Evolutionary conservation across 169 alveolate species (phyloP).

Genomic region (Amoebophrya sp.): DNA sequence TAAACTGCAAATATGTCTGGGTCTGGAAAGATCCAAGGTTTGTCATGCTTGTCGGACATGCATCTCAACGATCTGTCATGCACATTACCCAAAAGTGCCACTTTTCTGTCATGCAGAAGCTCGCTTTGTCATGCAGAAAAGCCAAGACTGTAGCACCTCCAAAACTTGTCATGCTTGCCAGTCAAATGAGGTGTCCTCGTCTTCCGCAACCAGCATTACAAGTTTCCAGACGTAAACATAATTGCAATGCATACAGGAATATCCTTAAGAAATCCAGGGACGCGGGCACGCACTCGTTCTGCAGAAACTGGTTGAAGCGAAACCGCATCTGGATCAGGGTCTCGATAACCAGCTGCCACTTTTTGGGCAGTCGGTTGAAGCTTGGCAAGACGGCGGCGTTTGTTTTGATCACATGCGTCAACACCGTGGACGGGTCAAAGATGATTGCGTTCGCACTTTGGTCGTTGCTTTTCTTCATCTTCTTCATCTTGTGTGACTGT

Average conservation of each 20-base stretch:
- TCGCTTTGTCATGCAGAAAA: too few species aligned
- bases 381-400: slow-evolving; percentile 28
- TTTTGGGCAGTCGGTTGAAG: slow-evolving; percentile 13
- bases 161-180: too few species aligned
- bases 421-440: not conserved
- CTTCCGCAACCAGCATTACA: not conserved
- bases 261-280: not conserved
- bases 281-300: slow-evolving; percentile 32
- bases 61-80: too few species aligned
- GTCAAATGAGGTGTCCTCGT: not conserved
- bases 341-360: slow-evolving; percentile 7
- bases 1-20: too few species aligned
- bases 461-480: too few species aligned
- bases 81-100: too few species aligned
- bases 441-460: not conserved
- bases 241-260: not conserved
- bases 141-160: too few species aligned
- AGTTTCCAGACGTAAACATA: not conserved
- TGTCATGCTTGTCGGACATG: too few species aligned
- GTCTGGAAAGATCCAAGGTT: too few species aligned
- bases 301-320: slow-evolving; percentile 35
- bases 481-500: too few species aligned
- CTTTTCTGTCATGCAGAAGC: too few species aligned
- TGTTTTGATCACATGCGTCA: slow-evolving; percentile 12
- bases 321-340: slow-evolving; percentile 18